Base-by-base conservation (phyloP, 345 rosid genomes). In the Acer campestre region DNA sequence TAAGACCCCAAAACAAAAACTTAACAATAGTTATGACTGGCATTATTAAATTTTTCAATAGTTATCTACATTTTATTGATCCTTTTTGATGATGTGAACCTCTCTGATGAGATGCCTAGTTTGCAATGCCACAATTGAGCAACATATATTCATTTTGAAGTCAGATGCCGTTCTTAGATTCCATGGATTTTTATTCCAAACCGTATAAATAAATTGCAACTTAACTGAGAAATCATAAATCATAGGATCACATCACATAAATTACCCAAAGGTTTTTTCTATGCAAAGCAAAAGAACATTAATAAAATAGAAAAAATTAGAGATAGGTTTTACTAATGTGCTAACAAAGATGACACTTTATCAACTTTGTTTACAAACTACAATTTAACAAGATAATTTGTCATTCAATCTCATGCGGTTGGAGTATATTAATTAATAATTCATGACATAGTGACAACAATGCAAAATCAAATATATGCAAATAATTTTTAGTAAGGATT, bases 151-250 rank as follows among this genome's bases (percentile, higher is more conserved):
- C 38, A 11, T 69, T 68, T 67, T 46, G n/a, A 58, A 38, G 51
- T 71, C 48, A 58, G 42, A 67, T 42, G 53, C 16, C 3, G 20
- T 40, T 42, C 29, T 42, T n/a, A 20, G 23, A 42, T 18, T n/a
- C 7, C 53, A n/a, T 18, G n/a, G 8, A 42, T 1, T 46, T 20
- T 67, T 40, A 40, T 67, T 46, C 27, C 23, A 59, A 20, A 20
- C 22, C 12, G 10, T 22, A 17, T 59, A n/a, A 18, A n/a, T 18
- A 7, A 20, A 59, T 22, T 59, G 63, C 63, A 59, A 59, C 27
- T 59, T 20, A 59, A 59, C 27, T 59, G 63, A 53, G 68, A 65
- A 65, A 31, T 65, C 46, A 31, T 27, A 16, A 65, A 35, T 65
- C 18, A 35, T 4, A 35, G n/a, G 63, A 20, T 65, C 18, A 25